Base-by-base conservation (phyloP, 108 stramenopile species). In the Schizochytrium sp. region DNA sequence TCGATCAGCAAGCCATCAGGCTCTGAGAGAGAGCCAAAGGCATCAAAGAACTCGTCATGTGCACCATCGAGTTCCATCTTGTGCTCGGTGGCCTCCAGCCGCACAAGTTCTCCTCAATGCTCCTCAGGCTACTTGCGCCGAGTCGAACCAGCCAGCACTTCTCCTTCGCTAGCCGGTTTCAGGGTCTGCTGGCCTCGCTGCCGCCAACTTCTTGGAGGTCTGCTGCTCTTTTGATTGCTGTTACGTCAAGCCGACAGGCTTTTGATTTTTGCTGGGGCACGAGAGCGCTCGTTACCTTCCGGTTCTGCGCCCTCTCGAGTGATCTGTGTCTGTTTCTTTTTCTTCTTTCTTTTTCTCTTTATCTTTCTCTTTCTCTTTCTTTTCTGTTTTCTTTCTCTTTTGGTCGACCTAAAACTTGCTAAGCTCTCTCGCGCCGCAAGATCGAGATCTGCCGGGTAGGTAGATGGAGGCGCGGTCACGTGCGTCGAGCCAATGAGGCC, bases 1-100 rank as follows among this genome's bases (percentile, higher is more conserved):
- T 64, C 61, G 61, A 64, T 64, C 61, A 64, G 38, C 41, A 64
- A 42, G 19, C 61, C 61, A 42, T 64, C 61, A 42, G 38, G 61
- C 41, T 64, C 61, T 4, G 41, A 38, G 61, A 64, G 61, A 38
- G 61, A 38, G 61, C 38, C 38, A 42, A 38, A 64, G 41, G 61
- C 61, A 42, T 64, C 61, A 13, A 64, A 64, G 19, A 64, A 64
- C 61, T 64, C 61, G 12, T 64, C 61, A 13, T 64, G 61, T 42
- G 61, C 5, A 4, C 61, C 61, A 0, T 28, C 28, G 28, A 28
- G 28, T 28, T 28, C 28, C 28, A 28, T 28, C 28, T 28, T 28
- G 28, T 28, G 28, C 28, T 28, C 28, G 28, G 28, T 28, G 28
- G 28, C 28, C 28, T 28, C 28, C 28, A 28, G 28, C 28, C 28